These are phyloP conservation scores for Trichoderma koningiopsis DNA, from an alignment of 2,329 filamentous ascomycete species.

Conservation along the genomic window DNA sequence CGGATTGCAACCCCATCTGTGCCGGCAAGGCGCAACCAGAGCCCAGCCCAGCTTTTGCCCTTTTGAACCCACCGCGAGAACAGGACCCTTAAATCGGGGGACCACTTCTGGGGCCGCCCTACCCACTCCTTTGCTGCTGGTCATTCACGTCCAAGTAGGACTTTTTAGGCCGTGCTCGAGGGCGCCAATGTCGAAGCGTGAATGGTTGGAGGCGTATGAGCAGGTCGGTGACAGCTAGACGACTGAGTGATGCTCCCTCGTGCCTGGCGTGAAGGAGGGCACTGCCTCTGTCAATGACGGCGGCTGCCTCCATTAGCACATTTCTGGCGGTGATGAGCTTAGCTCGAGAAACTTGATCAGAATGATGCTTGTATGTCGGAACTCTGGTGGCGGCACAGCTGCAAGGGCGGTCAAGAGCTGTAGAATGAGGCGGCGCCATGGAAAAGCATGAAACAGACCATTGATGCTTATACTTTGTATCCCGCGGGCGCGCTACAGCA, in stretches of 20 bases:
- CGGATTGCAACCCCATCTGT: slow-evolving; percentile 16
- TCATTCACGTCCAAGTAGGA: slow-evolving; percentile 14
- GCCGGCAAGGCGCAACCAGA: background rate
- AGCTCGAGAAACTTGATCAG: background rate
- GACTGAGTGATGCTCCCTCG: background rate
- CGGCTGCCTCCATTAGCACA: slow-evolving; percentile 15
- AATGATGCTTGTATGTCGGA: background rate
- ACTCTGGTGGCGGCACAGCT: background rate
- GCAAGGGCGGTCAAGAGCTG: slow-evolving; percentile 10
- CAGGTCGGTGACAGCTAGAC: background rate
- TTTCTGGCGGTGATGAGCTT: background rate
- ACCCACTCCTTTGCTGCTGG: slow-evolving; percentile 16
- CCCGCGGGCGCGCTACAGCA: background rate
- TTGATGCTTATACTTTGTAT: slow-evolving; percentile 5
- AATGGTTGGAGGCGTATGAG: background rate
- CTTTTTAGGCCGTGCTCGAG: slow-evolving; percentile 5
- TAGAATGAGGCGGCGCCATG: slow-evolving; percentile 18
- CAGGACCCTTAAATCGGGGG: slow-evolving; percentile 20
- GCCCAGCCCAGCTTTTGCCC: background rate
- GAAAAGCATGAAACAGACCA: slow-evolving; percentile 15
- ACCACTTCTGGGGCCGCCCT: background rate
- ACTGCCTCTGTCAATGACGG: background rate
- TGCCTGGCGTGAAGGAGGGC: slow-evolving; percentile 14
- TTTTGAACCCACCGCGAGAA: slow-evolving; percentile 1
- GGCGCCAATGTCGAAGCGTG: background rate